These are phyloP conservation scores for Sclerotinia subarctica DNA, from an alignment of 2,329 filamentous ascomycete genomes.

Conservation along the genomic window DNA sequence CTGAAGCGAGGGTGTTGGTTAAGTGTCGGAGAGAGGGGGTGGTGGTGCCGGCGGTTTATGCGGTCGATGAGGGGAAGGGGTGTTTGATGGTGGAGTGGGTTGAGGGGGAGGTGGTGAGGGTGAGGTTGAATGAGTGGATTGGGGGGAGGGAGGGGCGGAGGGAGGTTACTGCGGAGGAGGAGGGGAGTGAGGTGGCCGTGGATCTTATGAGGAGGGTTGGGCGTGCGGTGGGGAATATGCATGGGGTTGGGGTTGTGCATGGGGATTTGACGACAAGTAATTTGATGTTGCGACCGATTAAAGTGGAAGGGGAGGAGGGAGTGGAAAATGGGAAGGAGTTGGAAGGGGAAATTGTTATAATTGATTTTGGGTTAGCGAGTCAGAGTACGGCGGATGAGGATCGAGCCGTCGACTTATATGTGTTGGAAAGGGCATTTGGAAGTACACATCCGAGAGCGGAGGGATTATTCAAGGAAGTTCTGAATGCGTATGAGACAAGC, in stretches of 20 bases:
- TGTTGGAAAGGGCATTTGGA: slow-evolving; percentile 88
- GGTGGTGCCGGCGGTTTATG: slow-evolving; percentile 77
- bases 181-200: slow-evolving; percentile 51
- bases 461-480: slow-evolving; percentile 67
- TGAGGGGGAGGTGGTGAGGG: slow-evolving; percentile 66
- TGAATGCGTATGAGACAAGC: slow-evolving; percentile 68
- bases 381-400: slow-evolving; percentile 85
- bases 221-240: slow-evolving; percentile 67
- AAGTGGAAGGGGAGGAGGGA: slow-evolving; percentile 22
- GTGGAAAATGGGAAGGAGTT: slow-evolving; percentile 38
- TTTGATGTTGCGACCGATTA: slow-evolving; percentile 66
- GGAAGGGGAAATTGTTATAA: slow-evolving; percentile 78
- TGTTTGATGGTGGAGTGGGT: slow-evolving; percentile 88
- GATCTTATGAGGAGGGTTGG: slow-evolving; percentile 70
- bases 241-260: slow-evolving; percentile 83
- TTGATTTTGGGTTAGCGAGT: slow-evolving; percentile 89
- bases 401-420: slow-evolving; percentile 91
- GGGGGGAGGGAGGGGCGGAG: slow-evolving; percentile 36
- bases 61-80: slow-evolving; percentile 57
- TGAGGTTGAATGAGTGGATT: slow-evolving; percentile 67
- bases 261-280: slow-evolving; percentile 98
- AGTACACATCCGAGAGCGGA: slow-evolving; percentile 91
- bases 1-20: slow-evolving; percentile 81
- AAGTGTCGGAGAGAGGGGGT: slow-evolving; percentile 78
- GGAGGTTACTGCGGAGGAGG: slow-evolving; percentile 36